Conservation (phyloP, 2,329 filamentous ascomycete genomes). For the Alternaria brassicicola region DNA sequence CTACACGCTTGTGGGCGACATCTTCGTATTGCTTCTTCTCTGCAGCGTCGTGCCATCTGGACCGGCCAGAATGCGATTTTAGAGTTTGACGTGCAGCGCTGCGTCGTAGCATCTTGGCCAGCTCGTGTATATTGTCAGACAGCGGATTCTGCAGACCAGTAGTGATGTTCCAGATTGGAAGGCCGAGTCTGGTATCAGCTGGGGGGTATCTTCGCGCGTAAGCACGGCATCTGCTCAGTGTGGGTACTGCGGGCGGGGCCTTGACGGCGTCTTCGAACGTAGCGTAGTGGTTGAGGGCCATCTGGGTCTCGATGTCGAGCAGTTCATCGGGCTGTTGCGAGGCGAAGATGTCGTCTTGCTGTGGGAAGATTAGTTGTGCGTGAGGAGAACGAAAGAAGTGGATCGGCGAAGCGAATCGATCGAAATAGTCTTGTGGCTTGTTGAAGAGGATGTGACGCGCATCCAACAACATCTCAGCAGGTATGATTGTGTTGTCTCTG, state of each 20-base stretch:
- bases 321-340: conserved; percentile 33
- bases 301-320: conserved; percentile 40
- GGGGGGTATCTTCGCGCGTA: conserved; percentile 53
- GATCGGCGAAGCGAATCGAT: conserved; percentile 58
- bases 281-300: conserved; percentile 38
- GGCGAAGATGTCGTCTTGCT: conserved; percentile 34
- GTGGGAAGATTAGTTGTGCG: conserved; percentile 34
- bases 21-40: conserved; percentile 42
- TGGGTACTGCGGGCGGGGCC: conserved; percentile 23
- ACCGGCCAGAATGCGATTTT: conserved; percentile 31
- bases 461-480: conserved; percentile 36
- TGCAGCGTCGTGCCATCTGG: conserved; percentile 27
- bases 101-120: conserved; percentile 49
- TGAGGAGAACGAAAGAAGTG: conserved; percentile 58
- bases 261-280: conserved; percentile 21
- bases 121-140: conserved; percentile 50
- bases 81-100: conserved; percentile 47
- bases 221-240: conserved; percentile 36
- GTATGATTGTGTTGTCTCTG: conserved; percentile 35
- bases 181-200: conserved; percentile 43
- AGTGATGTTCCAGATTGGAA: conserved; percentile 52
- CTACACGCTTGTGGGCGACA: conserved; percentile 29
- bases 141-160: conserved; percentile 49
- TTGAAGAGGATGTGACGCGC: conserved; percentile 51
- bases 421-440: conserved; percentile 53